Base-by-base conservation (phyloP, 495 filamentous ascomycete species). In the Neurospora sp. region DNA sequence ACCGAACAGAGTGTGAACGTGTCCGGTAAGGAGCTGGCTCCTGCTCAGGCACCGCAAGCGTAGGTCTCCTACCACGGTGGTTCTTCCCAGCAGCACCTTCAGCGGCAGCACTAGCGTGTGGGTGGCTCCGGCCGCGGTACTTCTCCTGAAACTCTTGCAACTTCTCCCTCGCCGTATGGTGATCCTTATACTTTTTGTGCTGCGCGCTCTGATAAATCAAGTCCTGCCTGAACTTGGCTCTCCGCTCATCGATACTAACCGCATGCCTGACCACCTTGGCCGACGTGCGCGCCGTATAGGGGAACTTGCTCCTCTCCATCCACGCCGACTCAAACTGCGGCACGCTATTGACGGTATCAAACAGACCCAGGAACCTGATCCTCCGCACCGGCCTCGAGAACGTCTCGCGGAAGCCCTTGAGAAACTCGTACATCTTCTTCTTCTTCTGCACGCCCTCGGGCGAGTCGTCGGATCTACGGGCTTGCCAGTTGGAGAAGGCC, bases 401-500 rank as follows among this genome's bases (percentile, higher is more conserved):
- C 0, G 93, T 96, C 76, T 94, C 92, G 31, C 93, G 89, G 81
- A 97, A 97, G 0, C 89, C 90, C 73, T 90, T 90, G 89, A 96
- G 90, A 75, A 91, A 96, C 6, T 86, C 77, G 76, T 92, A 93
- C 80, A 94, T 89, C 71, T 89, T 84, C 74, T 83, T 80, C 76
- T 88, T 87, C 44, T 83, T 80, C 73, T 85, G 84, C 70, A 89
- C 88, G 37, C 90, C 85, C 74, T 87, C 83, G 41, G 85, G 85
- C 0, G 90, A 86, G 0, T 84, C 84, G 68, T 84, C 84, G 8
- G 86, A 87, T 31, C 87, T 83, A 0, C 93, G 87, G 73, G 88
- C 87, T 79, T 96, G 91, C 93, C 93, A 97, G 73, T 90, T 91
- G 68, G 90, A 87, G 74, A 96, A 97, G 0, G 93, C 93, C 81